Base-by-base conservation (phyloP, 2,329 filamentous ascomycete species). In the Xylariaceae sp. region DNA sequence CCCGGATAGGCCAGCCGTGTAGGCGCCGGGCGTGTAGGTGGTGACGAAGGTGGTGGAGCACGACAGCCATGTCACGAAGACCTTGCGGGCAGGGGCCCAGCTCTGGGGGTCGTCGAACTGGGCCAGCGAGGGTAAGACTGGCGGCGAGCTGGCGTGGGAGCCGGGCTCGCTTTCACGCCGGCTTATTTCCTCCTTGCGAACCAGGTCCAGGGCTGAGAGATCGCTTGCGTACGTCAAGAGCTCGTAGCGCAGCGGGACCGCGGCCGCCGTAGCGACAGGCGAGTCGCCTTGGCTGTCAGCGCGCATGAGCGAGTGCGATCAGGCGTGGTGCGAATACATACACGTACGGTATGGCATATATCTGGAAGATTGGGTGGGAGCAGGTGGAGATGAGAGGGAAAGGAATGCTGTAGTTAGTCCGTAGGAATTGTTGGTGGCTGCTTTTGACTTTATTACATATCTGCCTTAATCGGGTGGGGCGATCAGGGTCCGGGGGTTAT, bases 31-130 rank as follows among this genome's bases (percentile, higher is more conserved):
- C 12, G 47, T 50, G 29, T 43, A 50, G 9, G 47, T 50, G 15
- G 47, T 50, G 26, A 50, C 47, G 16, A 50, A 50, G 10, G 47
- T 50, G n/a, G 47, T 22, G 13, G 39, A 42, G 26, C 47, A 50
- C 19, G 37, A 43, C 10, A 50, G 40, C 37, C 37, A 50, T 12
- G 39, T 34, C 10, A 50, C 47, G n/a, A 50, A 50, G 16, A 15
- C 30, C 37, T 50, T 50, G 5, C 37, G 21, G 5, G 13, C 19
- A 29, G 47, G 40, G 7, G 37, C 32, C 47, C 47, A 50, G 9
- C 16, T 34, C 18, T 43, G 47, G 16, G 47, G 47, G 30, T 44
- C 30, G 19, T 30, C 36, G 30, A 43, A 50, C 18, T 43, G 47
- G 5, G 47, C 32, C 10, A 43, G 18, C 15, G 47, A 50, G 13